These are phyloP conservation scores for Blastobotrys robertii DNA, from an alignment of 805 yeast species.

Conservation along the genomic window DNA sequence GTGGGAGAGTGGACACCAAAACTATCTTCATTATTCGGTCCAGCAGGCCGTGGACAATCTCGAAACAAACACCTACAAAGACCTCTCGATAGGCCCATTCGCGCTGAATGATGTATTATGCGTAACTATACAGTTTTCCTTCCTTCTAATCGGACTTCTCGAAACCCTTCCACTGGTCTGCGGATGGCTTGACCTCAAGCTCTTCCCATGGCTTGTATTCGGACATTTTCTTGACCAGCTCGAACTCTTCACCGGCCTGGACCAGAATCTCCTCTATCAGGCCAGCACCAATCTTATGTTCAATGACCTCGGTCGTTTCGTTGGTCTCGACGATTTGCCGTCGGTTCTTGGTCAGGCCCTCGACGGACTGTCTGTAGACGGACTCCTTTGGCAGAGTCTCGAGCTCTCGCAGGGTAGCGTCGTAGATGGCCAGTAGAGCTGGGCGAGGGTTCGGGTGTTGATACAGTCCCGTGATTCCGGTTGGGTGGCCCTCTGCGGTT, in stretches of 20 bases:
- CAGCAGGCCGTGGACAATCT: conserved; percentile 83
- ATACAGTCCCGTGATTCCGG: conserved; percentile 69
- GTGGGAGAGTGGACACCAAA: no score
- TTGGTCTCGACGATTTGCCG: conserved; percentile 52
- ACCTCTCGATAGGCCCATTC: no score
- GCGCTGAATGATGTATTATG: no score
- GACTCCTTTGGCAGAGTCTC: conserved; percentile 59
- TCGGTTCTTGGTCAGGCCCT: conserved; percentile 61
- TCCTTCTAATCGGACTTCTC: conserved; percentile 31
- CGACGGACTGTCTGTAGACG: conserved; percentile 68
- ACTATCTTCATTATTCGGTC: conserved; percentile 97
- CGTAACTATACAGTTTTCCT: neutral
- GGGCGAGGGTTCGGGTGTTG: conserved; percentile 83
- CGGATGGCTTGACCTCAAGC: conserved; percentile 66
- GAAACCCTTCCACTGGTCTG: conserved; percentile 77
- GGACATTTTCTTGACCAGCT: conserved; percentile 55
- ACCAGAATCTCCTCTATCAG: conserved; percentile 72
- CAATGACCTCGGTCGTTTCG: conserved; percentile 57
- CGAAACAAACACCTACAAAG: no score
- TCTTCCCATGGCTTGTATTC: conserved; percentile 72
- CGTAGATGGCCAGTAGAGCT: conserved; percentile 59
- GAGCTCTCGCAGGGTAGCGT: conserved; percentile 53
- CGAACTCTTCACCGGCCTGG: conserved; percentile 75
- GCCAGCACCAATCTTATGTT: conserved; percentile 68
- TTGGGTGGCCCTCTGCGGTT: conserved; percentile 37